phyloP scores from a whole-genome alignment of 106 monocot genomes.

The Amphibolis antarctica region DNA sequence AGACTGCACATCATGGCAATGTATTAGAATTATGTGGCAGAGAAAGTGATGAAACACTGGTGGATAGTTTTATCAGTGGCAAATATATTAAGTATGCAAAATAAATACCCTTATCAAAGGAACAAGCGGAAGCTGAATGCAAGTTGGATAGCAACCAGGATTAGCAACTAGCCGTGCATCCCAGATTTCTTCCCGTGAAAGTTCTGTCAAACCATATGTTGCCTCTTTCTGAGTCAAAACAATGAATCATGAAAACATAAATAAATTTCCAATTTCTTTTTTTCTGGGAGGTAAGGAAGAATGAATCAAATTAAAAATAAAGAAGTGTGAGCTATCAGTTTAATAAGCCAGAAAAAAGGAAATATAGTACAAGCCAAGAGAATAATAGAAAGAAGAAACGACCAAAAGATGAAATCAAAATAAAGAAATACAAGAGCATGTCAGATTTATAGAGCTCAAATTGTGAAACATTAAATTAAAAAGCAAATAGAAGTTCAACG shows the following conservation, averaged over 20 bases:
- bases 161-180: slow-evolving; percentile 83
- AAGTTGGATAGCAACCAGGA: slow-evolving; percentile 98
- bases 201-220: slow-evolving; percentile 77
- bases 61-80: neutral
- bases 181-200: slow-evolving; percentile 51
- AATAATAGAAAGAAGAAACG: neutral
- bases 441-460: too few relatives aligned
- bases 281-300: too few relatives aligned
- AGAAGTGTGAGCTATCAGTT: too few relatives aligned
- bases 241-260: neutral
- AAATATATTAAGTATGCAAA: neutral
- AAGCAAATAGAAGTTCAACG: neutral
- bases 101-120: slow-evolving; percentile 43
- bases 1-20: slow-evolving; percentile 34
- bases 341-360: too few relatives aligned
- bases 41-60: neutral
- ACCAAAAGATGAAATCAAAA: neutral
- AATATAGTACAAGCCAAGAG: neutral
- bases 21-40: neutral
- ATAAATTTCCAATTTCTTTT: neutral
- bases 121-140: slow-evolving; percentile 86
- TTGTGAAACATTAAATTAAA: neutral
- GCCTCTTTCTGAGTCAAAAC: slow-evolving; percentile 65
- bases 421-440: too few relatives aligned
- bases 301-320: too few relatives aligned